Evolutionary conservation across 2,329 filamentous ascomycete genomes (phyloP), one percentile per base, ranked within the genome.

Genomic region (Chaetomiaceae sp.): DNA sequence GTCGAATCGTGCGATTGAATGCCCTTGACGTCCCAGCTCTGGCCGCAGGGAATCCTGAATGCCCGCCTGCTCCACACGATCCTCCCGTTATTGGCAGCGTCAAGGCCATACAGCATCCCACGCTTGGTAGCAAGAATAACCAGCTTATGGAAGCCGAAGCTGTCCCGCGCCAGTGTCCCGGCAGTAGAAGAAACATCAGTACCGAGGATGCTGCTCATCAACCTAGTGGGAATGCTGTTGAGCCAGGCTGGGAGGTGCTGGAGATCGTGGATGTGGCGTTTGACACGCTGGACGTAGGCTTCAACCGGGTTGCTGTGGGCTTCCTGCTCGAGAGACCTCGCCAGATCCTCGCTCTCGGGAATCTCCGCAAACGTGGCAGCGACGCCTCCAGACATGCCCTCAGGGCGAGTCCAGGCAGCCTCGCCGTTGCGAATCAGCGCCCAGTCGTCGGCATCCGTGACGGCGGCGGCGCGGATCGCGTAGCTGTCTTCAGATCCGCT

Each of bases 281-380:
- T 84, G 12, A 95, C 74, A 12, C 93, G 84, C 66, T 96, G 89
- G 22, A 91, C 68, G 60, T 95, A 98, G n/a, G 93, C 93, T 10
- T 78, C 73, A 6, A 87, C 60, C 3, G 87, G 74, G 61, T 85
- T 95, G 59, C 84, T 85, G 61, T 95, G 86, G 4, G 87, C 86
- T 67, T 98, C 91, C 19, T 86, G 79, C 55, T 95, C 86, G 7
- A 97, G 73, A 24, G 88, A 86, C 62, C 86, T 83, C 6, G 83
- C 88, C 39, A 96, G 71, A 42, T 81, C 76, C 61, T 90, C 85
- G 14, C 78, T 77, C 55, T 84, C 80, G 11, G 84, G 82, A 6
- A 88, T 76, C 40, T 91, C 86, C 1, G 84, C 86, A 77, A 88
- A 95, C 10, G 80, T 79, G 30, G 88, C 90, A 43, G 87, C 83